Evolutionary conservation across 345 rosid species (phyloP), one percentile per base, ranked within the genome.

Genomic region (Populus ilicifolia): DNA sequence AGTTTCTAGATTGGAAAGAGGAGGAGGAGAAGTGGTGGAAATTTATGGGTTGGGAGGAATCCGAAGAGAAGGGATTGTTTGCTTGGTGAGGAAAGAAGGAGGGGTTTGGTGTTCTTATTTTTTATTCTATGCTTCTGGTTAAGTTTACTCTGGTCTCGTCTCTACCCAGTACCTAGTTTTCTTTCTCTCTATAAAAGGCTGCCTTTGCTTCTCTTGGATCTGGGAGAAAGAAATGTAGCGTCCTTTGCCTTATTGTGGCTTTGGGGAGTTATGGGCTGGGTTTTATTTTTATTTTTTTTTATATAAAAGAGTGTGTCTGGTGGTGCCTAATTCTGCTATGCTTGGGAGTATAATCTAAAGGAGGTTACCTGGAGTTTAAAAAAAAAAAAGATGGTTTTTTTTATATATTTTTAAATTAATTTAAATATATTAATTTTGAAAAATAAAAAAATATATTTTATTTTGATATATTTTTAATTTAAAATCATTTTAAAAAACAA

Each of bases 101-200:
- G 18, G 5, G 72, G 12, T 41, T 2, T 67, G 65, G 65, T 20
- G 21, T 18, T 21, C 2, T 8, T 21, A 61, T 8, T 59, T 61
- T 25, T 20, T 65, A 20, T 75, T 65, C 77, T 13, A 75, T 44
- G 71, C 77, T 65, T 64, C 21, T 17, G 10, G 29, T 59, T n/a
- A 29, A 9, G 64, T 59, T 41, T 41, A 3, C 44, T 41, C 62
- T 56, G 1, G 36, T 33, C 36, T 33, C 5, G 36, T 33, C 36
- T 33, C 36, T 33, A 33, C 36, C 59, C n/a, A 23, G 64, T 9
- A n/a, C 20, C 64, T 23, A 59, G 50, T 46, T 46, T 46, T 41
- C 44, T 10, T 44, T 3, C 13, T 44, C 48, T 23, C 29, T 59
- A 10, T 23, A 59, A 11, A 59, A 59, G 23, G 27, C 64, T 59